Percentiles rank a stretch among this genome's conserved stretches.
phyloP scores from a whole-genome alignment of 768 basidiomycete species.

The Kwoniella dejecticola region DNA sequence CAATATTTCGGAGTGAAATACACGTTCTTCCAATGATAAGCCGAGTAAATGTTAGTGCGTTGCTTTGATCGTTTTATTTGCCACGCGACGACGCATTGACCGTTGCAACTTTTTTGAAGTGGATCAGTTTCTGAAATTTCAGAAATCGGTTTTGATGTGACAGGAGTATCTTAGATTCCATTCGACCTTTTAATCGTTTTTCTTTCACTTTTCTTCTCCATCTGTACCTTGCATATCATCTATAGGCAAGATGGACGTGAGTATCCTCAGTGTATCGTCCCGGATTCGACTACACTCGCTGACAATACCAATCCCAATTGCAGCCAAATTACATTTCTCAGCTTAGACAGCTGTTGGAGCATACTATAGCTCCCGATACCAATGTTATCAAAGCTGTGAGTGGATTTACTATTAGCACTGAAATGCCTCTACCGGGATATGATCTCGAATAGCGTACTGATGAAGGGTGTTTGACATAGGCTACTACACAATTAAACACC shows the following conservation, averaged over 20 bases:
- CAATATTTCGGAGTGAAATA: not conserved
- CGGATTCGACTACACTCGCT: not conserved
- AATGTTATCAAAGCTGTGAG: slow-evolving; percentile 82
- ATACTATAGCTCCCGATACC: slow-evolving; percentile 86
- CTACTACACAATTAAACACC: slow-evolving; percentile 80
- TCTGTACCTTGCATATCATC: not conserved
- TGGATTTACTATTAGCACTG: slow-evolving; percentile 20
- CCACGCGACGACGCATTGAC: not conserved
- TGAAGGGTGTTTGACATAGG: not conserved
- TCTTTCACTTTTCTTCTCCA: not conserved
- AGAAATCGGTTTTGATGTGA: not conserved
- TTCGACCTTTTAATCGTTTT: not conserved
- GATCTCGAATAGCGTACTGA: too few species aligned
- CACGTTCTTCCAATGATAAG: not conserved
- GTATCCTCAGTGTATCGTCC: not conserved
- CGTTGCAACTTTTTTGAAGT: slow-evolving; percentile 1
- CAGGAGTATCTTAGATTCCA: too few species aligned
- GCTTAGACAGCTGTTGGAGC: slow-evolving; percentile 80
- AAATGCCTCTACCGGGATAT: too few species aligned
- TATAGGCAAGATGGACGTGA: slow-evolving; percentile 39
- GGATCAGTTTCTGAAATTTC: slow-evolving; percentile 9
- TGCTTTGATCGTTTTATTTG: not conserved
- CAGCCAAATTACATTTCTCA: slow-evolving; percentile 68
- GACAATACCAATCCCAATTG: not conserved
- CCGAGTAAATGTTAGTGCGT: not conserved